Evolutionary conservation across 2,329 filamentous ascomycete species (phyloP).

Genomic region (Coniella vitis): DNA sequence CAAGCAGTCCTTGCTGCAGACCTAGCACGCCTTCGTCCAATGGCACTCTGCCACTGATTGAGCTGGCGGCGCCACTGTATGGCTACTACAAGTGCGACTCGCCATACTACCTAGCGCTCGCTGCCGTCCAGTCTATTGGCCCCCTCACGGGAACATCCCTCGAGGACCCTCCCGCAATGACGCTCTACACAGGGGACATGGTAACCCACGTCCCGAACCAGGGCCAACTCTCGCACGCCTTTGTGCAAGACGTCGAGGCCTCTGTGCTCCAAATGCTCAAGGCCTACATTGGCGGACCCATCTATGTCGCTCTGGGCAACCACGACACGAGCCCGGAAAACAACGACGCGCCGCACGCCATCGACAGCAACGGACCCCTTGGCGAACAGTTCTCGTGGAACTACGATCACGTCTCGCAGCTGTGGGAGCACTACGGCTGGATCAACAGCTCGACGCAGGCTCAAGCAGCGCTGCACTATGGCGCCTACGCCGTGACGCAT

Average conservation of each 20-base stretch:
- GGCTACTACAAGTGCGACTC: constrained; percentile 51
- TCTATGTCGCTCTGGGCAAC: constrained; percentile 51
- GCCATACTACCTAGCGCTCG: constrained; percentile 49
- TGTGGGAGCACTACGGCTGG: constrained; percentile 52
- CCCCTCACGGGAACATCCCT: constrained; percentile 48
- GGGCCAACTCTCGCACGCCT: constrained; percentile 42
- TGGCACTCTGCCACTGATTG: constrained; percentile 30
- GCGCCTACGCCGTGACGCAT: constrained; percentile 47
- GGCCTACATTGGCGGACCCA: constrained; percentile 46
- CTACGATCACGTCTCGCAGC: constrained; percentile 45
- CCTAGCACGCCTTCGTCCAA: constrained; percentile 30
- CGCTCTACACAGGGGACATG: constrained; percentile 51
- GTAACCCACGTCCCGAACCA: constrained; percentile 45
- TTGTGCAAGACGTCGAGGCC: constrained; percentile 46
- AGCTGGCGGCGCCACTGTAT: constrained; percentile 44
- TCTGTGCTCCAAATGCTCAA: constrained; percentile 49
- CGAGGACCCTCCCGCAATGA: constrained; percentile 41
- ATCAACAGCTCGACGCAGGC: constrained; percentile 36
- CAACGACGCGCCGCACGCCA: constrained; percentile 43
- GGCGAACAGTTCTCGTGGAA: constrained; percentile 53
- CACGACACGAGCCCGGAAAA: constrained; percentile 49
- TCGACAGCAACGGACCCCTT: constrained; percentile 40
- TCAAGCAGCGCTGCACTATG: constrained; percentile 46
- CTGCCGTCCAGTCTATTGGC: constrained; percentile 48
- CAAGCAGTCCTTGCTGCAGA: constrained; percentile 44